Conservation (phyloP, 2,329 filamentous ascomycete species). For the Rosellinia necatrix region DNA sequence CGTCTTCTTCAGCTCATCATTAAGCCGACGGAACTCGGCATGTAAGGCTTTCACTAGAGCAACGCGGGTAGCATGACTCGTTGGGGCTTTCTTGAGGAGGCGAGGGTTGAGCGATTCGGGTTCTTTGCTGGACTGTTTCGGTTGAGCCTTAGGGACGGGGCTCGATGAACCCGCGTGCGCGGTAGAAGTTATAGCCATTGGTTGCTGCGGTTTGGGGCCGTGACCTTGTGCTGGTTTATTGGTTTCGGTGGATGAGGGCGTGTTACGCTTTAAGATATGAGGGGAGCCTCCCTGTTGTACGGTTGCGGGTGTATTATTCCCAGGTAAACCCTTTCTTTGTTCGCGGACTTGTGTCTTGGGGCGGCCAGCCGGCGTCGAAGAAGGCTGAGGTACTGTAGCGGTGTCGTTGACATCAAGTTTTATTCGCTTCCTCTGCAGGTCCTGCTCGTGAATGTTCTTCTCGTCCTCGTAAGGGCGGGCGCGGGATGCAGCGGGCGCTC, state of each 20-base stretch:
- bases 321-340: conserved; percentile 9
- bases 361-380: background rate
- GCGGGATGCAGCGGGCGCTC: conserved; percentile 8
- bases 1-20: conserved; percentile 62
- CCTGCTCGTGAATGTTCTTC: conserved; percentile 20
- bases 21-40: conserved; percentile 68
- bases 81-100: conserved; percentile 62
- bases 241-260: background rate
- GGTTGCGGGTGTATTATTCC: conserved; percentile 3
- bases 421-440: conserved; percentile 35
- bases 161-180: background rate
- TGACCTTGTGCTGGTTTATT: conserved; percentile 1
- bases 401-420: conserved; percentile 28
- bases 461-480: conserved; percentile 1
- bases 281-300: background rate
- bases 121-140: conserved; percentile 36
- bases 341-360: conserved; percentile 3
- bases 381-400: conserved; percentile 6
- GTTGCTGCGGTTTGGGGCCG: conserved; percentile 7
- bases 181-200: background rate
- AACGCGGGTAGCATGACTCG: conserved; percentile 59
- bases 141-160: conserved; percentile 18
- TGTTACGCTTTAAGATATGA: conserved; percentile 1
- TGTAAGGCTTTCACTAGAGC: conserved; percentile 67
- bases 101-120: conserved; percentile 69